Percentiles rank a stretch among this genome's conserved stretches.
Evolutionary conservation across 257 asterid genomes (phyloP).

Genomic region (Solanum okadae): DNA sequence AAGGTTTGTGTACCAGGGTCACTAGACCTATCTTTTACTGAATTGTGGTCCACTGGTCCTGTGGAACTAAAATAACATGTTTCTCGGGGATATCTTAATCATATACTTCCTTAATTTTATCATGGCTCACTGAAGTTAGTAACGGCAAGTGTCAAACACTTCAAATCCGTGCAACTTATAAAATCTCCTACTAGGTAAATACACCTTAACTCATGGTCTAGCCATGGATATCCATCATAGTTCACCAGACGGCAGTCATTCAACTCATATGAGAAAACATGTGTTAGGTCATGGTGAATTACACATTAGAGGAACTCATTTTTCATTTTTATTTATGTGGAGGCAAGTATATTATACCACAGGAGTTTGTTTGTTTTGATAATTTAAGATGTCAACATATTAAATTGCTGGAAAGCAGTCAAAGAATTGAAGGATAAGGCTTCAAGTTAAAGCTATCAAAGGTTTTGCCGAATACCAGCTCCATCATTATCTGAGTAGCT

Average conservation of each 20-base stretch:
- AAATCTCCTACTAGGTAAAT: neutral
- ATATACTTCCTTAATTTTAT: neutral
- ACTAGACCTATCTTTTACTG: neutral
- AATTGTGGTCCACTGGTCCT: neutral
- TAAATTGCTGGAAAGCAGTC: neutral
- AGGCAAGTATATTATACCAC: neutral
- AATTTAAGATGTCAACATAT: neutral
- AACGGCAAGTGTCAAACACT: neutral
- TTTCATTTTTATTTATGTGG: neutral
- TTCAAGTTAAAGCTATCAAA: neutral
- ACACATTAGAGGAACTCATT: neutral
- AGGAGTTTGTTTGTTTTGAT: neutral
- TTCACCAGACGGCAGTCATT: neutral
- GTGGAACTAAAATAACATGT: neutral
- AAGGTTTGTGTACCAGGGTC: neutral
- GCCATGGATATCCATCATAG: neutral
- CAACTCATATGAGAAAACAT: neutral
- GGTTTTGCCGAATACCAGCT: constrained; percentile 4
- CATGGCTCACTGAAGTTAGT: neutral
- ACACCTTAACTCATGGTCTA: neutral
- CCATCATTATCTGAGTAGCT: constrained; percentile 14
- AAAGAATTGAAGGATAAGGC: neutral
- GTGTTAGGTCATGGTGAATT: neutral
- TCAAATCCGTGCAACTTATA: neutral
- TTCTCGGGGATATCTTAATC: neutral